phyloP scores from a whole-genome alignment of 169 alveolate genomes.

The Besnoitia besnoiti region DNA sequence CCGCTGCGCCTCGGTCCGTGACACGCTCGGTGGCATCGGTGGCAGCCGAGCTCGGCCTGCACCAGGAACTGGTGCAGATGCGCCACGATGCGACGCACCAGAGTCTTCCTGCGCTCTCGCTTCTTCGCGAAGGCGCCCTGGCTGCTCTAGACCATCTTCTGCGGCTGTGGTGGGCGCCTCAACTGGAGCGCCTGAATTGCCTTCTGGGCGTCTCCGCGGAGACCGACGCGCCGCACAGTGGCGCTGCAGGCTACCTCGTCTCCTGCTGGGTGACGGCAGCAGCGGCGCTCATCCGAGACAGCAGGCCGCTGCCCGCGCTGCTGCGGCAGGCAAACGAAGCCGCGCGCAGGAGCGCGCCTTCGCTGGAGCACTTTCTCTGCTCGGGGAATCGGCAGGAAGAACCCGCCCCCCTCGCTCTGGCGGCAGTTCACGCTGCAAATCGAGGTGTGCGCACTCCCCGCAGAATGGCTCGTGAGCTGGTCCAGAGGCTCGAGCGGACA shows the following conservation, averaged over 20 bases:
- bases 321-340: neutral
- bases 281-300: neutral
- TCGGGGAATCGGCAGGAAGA: neutral
- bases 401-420: neutral
- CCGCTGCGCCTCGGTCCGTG: neutral
- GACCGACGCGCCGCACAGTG: neutral
- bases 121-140: slow-evolving; percentile 47
- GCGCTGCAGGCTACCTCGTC: neutral
- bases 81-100: slow-evolving; percentile 61
- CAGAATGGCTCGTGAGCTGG: neutral
- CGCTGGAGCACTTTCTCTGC: neutral
- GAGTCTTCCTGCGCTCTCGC: slow-evolving; percentile 44
- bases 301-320: neutral
- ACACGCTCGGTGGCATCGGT: slow-evolving; percentile 34
- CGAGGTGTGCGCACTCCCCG: slow-evolving; percentile 13
- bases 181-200: neutral
- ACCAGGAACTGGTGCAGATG: slow-evolving; percentile 54
- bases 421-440: neutral
- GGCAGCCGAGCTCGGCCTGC: slow-evolving; percentile 36
- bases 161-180: slow-evolving; percentile 39
- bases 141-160: slow-evolving; percentile 35
- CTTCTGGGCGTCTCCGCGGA: neutral
- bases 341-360: neutral
- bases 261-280: neutral
- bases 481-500: neutral